Evolutionary conservation across 106 monocot species (phyloP).

Genomic region (Dioscorea zingiberensis): DNA sequence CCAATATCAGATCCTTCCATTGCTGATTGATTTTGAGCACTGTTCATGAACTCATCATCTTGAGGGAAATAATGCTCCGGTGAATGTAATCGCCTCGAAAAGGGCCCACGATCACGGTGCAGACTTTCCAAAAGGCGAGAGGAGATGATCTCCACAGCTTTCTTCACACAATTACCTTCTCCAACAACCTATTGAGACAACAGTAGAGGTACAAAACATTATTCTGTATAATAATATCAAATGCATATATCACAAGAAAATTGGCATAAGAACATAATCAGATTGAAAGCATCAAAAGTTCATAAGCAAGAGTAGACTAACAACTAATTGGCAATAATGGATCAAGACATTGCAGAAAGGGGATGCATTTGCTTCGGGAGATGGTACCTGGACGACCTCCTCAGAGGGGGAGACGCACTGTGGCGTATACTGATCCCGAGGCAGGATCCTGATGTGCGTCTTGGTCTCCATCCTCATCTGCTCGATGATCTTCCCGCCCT

Average conservation of each 20-base stretch:
- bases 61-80: conserved; percentile 43
- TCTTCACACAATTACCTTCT: conserved; percentile 76
- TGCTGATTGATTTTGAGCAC: conserved; percentile 24
- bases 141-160: conserved; percentile 70
- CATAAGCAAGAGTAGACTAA: too few species aligned
- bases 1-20: conserved; percentile 51
- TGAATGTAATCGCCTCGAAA: conserved; percentile 61
- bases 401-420: conserved; percentile 69
- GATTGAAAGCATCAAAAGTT: too few species aligned
- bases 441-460: conserved; percentile 91
- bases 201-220: background rate
- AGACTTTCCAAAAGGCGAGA: conserved; percentile 89
- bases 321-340: too few species aligned
- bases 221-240: too few species aligned
- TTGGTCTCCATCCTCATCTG: conserved; percentile 97
- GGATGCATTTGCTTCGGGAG: background rate
- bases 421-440: conserved; percentile 76
- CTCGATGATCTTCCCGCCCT: conserved; percentile 97
- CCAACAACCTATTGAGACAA: conserved; percentile 62
- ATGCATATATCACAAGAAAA: too few species aligned
- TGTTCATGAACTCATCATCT: conserved; percentile 55
- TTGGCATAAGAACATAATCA: too few species aligned
- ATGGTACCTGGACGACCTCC: conserved; percentile 86
- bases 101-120: conserved; percentile 81
- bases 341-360: too few species aligned